These are phyloP conservation scores for Sporothrix brasiliensis DNA, from an alignment of 2,329 filamentous ascomycete genomes.

Conservation along the genomic window DNA sequence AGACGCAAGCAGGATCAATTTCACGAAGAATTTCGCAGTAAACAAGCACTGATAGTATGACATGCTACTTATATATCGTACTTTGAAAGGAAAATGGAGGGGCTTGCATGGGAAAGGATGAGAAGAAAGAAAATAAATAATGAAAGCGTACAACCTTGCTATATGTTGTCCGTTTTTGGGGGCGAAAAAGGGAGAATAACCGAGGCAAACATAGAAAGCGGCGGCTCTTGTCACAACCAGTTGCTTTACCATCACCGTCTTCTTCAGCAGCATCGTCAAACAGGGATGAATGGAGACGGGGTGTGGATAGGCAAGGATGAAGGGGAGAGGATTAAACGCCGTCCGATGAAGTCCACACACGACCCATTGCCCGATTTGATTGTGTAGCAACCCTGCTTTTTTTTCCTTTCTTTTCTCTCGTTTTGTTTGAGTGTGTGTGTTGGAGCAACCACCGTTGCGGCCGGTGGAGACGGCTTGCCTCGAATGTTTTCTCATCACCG, in stretches of 20 bases:
- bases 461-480: constrained; percentile 2
- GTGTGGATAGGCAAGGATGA: constrained; percentile 13
- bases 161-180: too few species aligned
- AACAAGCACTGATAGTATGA: background rate
- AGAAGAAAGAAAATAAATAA: background rate
- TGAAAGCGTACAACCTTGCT: background rate
- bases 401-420: too few species aligned
- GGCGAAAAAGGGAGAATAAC: background rate
- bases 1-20: too few species aligned
- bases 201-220: background rate
- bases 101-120: constrained; percentile 8
- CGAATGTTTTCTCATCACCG: constrained; percentile 1
- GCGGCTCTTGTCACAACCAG: too few species aligned
- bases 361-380: constrained; percentile 26
- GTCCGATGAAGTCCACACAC: constrained; percentile 22
- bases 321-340: background rate
- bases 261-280: background rate
- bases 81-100: constrained; percentile 1
- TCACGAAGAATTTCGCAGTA: background rate
- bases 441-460: background rate
- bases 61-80: background rate
- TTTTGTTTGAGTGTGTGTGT: too few species aligned
- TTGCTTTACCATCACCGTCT: too few species aligned
- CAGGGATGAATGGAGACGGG: constrained; percentile 6
- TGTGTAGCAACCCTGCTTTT: background rate